Evolutionary conservation across 371 early-diverging fungal genomes (phyloP).

Genomic region (Mucor velutinosus): DNA sequence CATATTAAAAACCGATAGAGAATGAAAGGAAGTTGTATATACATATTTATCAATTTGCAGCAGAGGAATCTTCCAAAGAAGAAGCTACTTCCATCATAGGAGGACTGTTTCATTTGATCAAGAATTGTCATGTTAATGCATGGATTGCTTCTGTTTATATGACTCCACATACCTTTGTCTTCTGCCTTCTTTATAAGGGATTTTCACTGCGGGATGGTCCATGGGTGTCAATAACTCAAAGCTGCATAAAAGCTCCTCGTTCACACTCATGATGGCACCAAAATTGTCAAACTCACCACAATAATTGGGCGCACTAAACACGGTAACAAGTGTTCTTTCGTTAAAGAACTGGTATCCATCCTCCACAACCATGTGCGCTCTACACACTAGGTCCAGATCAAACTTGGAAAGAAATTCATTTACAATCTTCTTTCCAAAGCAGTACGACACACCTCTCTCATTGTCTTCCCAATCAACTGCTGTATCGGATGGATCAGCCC

Average conservation of each 20-base stretch:
- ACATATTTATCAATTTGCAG: not conserved
- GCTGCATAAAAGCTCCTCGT: constrained; percentile 89
- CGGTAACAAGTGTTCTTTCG: constrained; percentile 91
- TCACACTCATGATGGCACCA: constrained; percentile 96
- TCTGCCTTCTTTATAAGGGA: constrained; percentile 62
- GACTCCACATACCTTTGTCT: constrained; percentile 19
- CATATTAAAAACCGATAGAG: constrained; percentile 72
- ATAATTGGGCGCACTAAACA: constrained; percentile 98
- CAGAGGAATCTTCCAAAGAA: constrained; percentile 9
- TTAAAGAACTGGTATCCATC: constrained; percentile 99
- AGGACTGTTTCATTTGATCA: constrained; percentile 1
- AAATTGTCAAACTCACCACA: constrained; percentile 99
- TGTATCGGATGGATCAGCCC: constrained; percentile 88
- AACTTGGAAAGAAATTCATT: constrained; percentile 87
- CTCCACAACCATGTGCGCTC: constrained; percentile 96
- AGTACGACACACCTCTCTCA: constrained; percentile 97
- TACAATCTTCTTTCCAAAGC: constrained; percentile 92
- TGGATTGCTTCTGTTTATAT: not conserved
- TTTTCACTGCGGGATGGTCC: constrained; percentile 44
- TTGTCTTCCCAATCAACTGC: constrained; percentile 95
- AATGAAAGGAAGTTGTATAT: not conserved
- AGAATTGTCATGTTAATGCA: not conserved
- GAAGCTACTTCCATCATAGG: constrained; percentile 10
- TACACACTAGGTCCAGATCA: constrained; percentile 92
- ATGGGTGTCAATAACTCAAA: constrained; percentile 66